Conservation (phyloP, 1,284 basidiomycete genomes). For the Schizophyllum amplum region DNA sequence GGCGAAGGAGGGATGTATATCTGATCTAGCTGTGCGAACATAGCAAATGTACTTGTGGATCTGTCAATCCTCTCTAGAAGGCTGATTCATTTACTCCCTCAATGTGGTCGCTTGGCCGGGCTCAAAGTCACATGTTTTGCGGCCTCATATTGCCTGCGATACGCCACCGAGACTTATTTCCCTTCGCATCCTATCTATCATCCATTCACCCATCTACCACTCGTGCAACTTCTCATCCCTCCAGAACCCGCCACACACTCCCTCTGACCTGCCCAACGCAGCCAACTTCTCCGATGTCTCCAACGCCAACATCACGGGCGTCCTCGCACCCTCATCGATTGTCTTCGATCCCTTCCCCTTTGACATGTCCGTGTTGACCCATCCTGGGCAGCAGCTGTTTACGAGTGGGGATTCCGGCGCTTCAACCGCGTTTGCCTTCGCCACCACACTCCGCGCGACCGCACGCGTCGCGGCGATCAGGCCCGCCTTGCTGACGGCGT, state of each 20-base stretch:
- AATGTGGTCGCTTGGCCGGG: no score
- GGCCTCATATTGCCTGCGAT: no score
- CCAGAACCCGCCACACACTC: not conserved
- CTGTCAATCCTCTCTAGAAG: not conserved
- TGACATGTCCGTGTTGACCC: not conserved
- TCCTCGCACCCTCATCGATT: not conserved
- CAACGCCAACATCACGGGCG: not conserved
- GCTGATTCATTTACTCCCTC: no score
- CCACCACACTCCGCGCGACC: not conserved
- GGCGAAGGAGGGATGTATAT: not conserved
- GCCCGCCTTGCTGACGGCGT: not conserved
- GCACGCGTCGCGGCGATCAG: not conserved
- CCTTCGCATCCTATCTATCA: not conserved
- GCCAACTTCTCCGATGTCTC: not conserved
- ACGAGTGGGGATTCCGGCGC: not conserved
- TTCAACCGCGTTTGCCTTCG: not conserved
- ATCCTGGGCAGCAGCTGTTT: not conserved
- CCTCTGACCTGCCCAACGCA: not conserved
- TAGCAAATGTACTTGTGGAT: not conserved
- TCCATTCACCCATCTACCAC: not conserved
- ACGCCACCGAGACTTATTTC: no score
- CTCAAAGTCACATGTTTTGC: no score
- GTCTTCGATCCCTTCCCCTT: not conserved
- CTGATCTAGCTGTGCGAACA: not conserved
- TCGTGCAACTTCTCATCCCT: not conserved